Evolutionary conservation across 2,329 filamentous ascomycete species (phyloP).

Genomic region (Diaporthe vexans): DNA sequence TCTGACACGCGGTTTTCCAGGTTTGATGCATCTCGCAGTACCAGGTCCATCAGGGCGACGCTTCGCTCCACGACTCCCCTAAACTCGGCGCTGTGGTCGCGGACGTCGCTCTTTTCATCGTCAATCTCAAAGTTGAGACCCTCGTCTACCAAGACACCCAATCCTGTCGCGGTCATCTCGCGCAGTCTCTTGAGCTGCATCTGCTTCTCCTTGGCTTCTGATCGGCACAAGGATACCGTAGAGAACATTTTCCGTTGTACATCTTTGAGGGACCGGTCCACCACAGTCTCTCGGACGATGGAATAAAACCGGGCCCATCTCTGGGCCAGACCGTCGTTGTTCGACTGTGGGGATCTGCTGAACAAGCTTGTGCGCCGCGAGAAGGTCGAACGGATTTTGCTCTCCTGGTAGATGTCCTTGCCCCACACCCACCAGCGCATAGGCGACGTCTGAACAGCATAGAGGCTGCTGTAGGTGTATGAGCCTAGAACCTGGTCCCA

Average conservation of each 20-base stretch:
- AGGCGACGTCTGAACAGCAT: slow-evolving; percentile 89
- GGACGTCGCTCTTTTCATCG: slow-evolving; percentile 63
- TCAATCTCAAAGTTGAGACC: slow-evolving; percentile 79
- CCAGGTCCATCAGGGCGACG: slow-evolving; percentile 87
- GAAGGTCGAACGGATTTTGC: slow-evolving; percentile 58
- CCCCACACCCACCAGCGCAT: slow-evolving; percentile 80
- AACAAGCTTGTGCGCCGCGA: slow-evolving; percentile 42
- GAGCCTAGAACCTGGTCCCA: slow-evolving; percentile 92
- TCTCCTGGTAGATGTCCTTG: slow-evolving; percentile 78
- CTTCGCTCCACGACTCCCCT: slow-evolving; percentile 85
- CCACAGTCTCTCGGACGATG: slow-evolving; percentile 82
- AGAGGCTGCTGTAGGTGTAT: slow-evolving; percentile 82
- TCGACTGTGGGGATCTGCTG: slow-evolving; percentile 33
- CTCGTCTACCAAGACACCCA: slow-evolving; percentile 90
- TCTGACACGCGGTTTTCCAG: slow-evolving; percentile 73
- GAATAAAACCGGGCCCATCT: slow-evolving; percentile 82
- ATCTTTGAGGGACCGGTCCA: slow-evolving; percentile 78
- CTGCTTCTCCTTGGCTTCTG: slow-evolving; percentile 83
- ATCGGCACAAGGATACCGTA: slow-evolving; percentile 81
- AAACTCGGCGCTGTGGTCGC: slow-evolving; percentile 62
- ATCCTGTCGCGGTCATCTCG: slow-evolving; percentile 85
- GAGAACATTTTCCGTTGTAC: slow-evolving; percentile 81
- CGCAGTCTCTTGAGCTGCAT: slow-evolving; percentile 78
- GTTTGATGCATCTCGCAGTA: slow-evolving; percentile 79
- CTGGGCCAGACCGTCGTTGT: slow-evolving; percentile 55